phyloP scores from a whole-genome alignment of 352 stramenopile species.

The Globisporangium paroecandrum region DNA sequence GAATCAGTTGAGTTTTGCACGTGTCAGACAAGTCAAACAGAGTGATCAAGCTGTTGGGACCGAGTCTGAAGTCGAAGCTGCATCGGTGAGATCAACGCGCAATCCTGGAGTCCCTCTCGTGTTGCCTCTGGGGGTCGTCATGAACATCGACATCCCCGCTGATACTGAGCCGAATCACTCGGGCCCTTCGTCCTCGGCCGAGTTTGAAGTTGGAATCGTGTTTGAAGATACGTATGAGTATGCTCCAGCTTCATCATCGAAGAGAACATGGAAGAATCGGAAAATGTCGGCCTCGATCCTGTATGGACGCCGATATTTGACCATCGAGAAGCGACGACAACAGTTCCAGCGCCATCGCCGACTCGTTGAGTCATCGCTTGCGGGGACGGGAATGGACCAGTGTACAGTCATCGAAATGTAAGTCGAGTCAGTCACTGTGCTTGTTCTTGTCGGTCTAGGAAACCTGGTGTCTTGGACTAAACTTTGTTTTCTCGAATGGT shows the following conservation, averaged over 20 bases:
- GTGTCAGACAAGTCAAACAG: background rate
- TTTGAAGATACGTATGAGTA: background rate
- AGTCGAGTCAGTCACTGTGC: slow-evolving; percentile 7
- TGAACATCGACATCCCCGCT: slow-evolving; percentile 34
- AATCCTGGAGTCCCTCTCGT: slow-evolving; percentile 7
- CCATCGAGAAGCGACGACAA: slow-evolving; percentile 44
- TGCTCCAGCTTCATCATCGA: slow-evolving; percentile 13
- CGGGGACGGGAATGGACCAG: slow-evolving; percentile 56
- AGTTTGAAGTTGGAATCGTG: background rate
- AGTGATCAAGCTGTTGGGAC: background rate
- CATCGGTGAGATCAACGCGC: background rate
- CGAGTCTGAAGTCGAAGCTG: background rate
- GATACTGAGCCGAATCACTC: background rate
- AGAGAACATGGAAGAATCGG: slow-evolving; percentile 21
- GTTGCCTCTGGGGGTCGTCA: slow-evolving; percentile 44
- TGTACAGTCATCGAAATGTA: slow-evolving; percentile 61
- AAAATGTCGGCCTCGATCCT: slow-evolving; percentile 20
- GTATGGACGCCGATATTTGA: slow-evolving; percentile 11
- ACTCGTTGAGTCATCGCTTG: slow-evolving; percentile 53
- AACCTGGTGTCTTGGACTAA: background rate
- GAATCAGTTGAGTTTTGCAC: slow-evolving; percentile 15
- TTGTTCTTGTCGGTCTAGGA: background rate
- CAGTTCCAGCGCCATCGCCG: slow-evolving; percentile 53
- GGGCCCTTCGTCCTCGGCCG: background rate
- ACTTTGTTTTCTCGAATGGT: background rate